Evolutionary conservation across 2,329 filamentous ascomycete species (phyloP), one percentile per base, ranked within the genome.

Genomic region (Myriangium duriaei): DNA sequence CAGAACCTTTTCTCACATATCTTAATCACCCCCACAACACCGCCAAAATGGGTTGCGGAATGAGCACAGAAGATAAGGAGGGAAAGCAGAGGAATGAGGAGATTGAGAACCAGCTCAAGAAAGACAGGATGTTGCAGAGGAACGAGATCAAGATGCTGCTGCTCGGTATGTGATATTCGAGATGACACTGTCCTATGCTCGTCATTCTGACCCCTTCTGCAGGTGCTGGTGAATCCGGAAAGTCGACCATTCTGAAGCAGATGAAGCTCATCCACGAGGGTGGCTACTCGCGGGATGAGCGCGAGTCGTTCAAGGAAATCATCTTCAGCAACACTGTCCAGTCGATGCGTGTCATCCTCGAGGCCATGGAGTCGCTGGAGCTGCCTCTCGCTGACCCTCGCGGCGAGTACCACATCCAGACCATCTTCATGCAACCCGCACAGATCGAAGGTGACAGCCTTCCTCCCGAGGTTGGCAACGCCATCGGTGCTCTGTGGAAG

Each of bases 91-190:
- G 91, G 54, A 96, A 98, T 63, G 91, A 98, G 74, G 88, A 96
- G 77, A 98, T 98, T 59, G 91, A 98, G 69, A 96, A 95, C 64
- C 88, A 96, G 72, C 72, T 96, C 60, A 96, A 95, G 76, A 76
- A 85, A 63, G 91, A 98, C 61, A 92, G 93, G 68, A 83, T 96
- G 83, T 81, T 93, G 72, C 87, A 95, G 70, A 81, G 88, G 56
- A 98, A 98, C 54, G 91, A 98, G 68, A 98, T 98, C 71, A 98
- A 98, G 76, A 96, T 98, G 91, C 72, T 98, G 54, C 75, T 98
- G 56, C 79, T 98, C 56, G 91, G 91, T 95, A 75, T 59, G 79
- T 71, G 17, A 34, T 26, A 10, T 33, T 18, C 30, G 18, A 14
- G n/a, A 16, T 39, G 45, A 45, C 39, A 50, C 21, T 40, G 19